Evolutionary conservation across 352 stramenopile species (phyloP).

Genomic region (Phytophthora pistaciae): DNA sequence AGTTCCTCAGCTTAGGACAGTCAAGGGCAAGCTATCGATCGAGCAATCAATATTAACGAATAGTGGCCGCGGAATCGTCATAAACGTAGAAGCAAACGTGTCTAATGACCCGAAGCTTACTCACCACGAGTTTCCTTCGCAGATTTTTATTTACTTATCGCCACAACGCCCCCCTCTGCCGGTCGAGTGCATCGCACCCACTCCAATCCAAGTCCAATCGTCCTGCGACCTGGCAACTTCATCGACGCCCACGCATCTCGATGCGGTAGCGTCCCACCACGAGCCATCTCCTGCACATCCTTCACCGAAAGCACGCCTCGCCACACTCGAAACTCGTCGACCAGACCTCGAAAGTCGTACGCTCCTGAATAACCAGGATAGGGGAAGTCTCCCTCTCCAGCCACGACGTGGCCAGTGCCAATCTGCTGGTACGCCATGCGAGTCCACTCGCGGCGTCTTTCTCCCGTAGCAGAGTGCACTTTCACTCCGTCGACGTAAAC

Average conservation of each 20-base stretch:
- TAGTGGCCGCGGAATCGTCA: too few species aligned
- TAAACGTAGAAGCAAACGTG: too few species aligned
- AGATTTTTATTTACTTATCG: too few species aligned
- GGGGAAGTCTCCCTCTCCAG: slow-evolving; percentile 7
- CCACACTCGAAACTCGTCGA: slow-evolving; percentile 48
- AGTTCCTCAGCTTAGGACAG: too few species aligned
- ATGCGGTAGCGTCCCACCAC: slow-evolving; percentile 2
- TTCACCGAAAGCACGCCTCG: slow-evolving; percentile 20
- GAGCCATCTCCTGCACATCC: slow-evolving; percentile 17
- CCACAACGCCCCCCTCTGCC: slow-evolving; percentile 3
- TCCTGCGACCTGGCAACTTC: slow-evolving; percentile 17
- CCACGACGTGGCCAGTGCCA: slow-evolving; percentile 35
- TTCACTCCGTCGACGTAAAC: slow-evolving; percentile 38
- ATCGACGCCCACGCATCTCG: slow-evolving; percentile 18
- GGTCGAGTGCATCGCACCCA: slow-evolving; percentile 19
- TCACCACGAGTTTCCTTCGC: too few species aligned
- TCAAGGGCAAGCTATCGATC: too few species aligned
- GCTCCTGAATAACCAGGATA: slow-evolving; percentile 18
- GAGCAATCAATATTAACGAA: too few species aligned
- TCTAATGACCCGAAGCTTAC: too few species aligned
- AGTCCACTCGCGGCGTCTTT: slow-evolving; percentile 18
- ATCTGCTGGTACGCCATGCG: slow-evolving; percentile 32
- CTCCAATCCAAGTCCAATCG: slow-evolving; percentile 5
- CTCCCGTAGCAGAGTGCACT: not conserved
- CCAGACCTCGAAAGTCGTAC: slow-evolving; percentile 44